A percentile compares a stretch with the other conserved stretches of the same genome.
These are phyloP conservation scores for Kluyveromyces siamensis DNA, from an alignment of 805 yeast genomes.

Conservation along the genomic window DNA sequence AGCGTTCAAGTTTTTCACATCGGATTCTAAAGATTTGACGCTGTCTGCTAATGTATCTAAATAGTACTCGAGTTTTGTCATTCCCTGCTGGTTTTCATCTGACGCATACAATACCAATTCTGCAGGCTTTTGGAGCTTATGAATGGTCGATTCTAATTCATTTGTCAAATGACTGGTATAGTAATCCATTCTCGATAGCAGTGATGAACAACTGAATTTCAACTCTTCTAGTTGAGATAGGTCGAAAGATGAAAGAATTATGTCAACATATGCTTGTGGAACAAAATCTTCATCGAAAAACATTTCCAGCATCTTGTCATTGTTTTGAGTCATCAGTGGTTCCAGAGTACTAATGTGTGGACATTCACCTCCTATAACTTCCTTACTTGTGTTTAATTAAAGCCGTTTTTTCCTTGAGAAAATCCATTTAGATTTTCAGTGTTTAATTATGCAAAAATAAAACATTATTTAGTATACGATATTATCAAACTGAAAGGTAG, in stretches of 20 bases:
- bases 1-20: constrained; percentile 29
- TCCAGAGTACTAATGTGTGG: too few relatives aligned
- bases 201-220: constrained; percentile 39
- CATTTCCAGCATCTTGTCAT: constrained; percentile 46
- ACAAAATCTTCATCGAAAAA: constrained; percentile 60
- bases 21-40: constrained; percentile 45
- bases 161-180: constrained; percentile 50
- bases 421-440: too few relatives aligned
- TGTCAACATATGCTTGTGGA: constrained; percentile 58
- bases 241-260: constrained; percentile 40
- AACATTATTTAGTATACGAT: too few relatives aligned
- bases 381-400: too few relatives aligned
- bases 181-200: constrained; percentile 53
- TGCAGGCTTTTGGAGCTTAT: constrained; percentile 40
- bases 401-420: too few relatives aligned
- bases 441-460: too few relatives aligned
- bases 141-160: constrained; percentile 43
- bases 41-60: constrained; percentile 52
- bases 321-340: constrained; percentile 1
- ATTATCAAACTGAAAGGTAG: too few relatives aligned
- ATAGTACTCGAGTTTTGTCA: constrained; percentile 58
- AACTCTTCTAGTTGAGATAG: constrained; percentile 29
- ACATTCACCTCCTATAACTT: too few relatives aligned
- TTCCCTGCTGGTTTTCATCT: constrained; percentile 25
- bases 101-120: constrained; percentile 35